Evolutionary conservation across 2,329 filamentous ascomycete genomes (phyloP).

Genomic region (Pseudogymnoascus sp.): DNA sequence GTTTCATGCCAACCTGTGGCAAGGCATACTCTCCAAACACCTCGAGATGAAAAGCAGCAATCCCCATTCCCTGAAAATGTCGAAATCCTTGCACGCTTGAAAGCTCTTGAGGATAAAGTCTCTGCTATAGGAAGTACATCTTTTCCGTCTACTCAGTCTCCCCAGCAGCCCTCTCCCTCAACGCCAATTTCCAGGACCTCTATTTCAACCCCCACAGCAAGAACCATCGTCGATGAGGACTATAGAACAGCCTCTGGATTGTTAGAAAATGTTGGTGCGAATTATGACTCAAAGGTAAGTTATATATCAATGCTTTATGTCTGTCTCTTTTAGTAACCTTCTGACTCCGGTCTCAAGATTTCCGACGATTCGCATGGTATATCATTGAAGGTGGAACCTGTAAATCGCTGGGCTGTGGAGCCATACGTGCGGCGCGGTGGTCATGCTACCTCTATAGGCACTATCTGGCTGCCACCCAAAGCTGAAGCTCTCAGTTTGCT

Average conservation of each 20-base stretch:
- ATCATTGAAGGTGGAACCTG: constrained; percentile 3
- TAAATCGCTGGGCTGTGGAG: neutral
- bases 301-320: neutral
- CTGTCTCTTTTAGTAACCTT: neutral
- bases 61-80: neutral
- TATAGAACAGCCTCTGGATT: neutral
- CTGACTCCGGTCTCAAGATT: neutral
- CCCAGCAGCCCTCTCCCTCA: neutral
- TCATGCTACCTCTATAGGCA: neutral
- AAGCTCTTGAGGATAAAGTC: neutral
- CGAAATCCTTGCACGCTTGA: neutral
- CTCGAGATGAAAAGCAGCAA: neutral
- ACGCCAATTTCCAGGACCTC: neutral
- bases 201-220: neutral
- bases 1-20: constrained; percentile 7
- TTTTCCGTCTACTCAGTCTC: neutral
- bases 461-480: neutral
- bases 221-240: constrained; percentile 1
- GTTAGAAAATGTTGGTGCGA: neutral
- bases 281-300: constrained; percentile 1
- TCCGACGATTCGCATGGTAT: constrained; percentile 1
- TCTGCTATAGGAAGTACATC: neutral
- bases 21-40: neutral
- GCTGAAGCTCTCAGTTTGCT: neutral
- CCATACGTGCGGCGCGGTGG: neutral